Percentiles rank a stretch among this genome's conserved stretches.
Conservation (phyloP, 805 yeast species). For the Myxozyma monticola region DNA sequence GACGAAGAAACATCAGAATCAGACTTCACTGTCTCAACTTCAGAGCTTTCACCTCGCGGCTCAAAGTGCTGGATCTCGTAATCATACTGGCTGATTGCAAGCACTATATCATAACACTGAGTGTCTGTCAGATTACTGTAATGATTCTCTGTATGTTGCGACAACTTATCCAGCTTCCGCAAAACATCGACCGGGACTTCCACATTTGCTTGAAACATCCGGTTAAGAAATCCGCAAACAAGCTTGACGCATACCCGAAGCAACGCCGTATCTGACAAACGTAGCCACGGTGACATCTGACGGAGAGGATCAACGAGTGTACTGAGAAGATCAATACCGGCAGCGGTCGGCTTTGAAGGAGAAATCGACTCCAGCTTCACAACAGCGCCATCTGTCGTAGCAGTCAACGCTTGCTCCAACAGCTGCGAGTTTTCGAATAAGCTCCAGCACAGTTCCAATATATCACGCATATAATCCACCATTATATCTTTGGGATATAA, state of each 20-base stretch:
- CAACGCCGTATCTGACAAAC: slow-evolving; percentile 76
- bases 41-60: neutral
- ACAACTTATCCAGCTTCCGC: slow-evolving; percentile 47
- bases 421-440: slow-evolving; percentile 65
- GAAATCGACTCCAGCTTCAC: slow-evolving; percentile 22
- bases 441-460: slow-evolving; percentile 71
- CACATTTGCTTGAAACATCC: slow-evolving; percentile 58
- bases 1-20: neutral
- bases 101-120: slow-evolving; percentile 63
- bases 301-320: slow-evolving; percentile 63
- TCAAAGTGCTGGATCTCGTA: neutral
- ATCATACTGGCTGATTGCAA: slow-evolving; percentile 16
- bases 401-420: slow-evolving; percentile 43
- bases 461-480: slow-evolving; percentile 82
- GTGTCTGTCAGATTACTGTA: slow-evolving; percentile 68
- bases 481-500: slow-evolving; percentile 55
- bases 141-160: slow-evolving; percentile 51
- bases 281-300: slow-evolving; percentile 73
- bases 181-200: slow-evolving; percentile 55
- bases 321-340: slow-evolving; percentile 44
- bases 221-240: slow-evolving; percentile 63
- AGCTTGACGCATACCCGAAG: slow-evolving; percentile 70
- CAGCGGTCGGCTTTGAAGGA: slow-evolving; percentile 13
- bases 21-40: neutral
- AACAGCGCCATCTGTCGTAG: slow-evolving; percentile 34